Conservation (phyloP, 352 stramenopile genomes). For the Nothophytophthora sp. region DNA sequence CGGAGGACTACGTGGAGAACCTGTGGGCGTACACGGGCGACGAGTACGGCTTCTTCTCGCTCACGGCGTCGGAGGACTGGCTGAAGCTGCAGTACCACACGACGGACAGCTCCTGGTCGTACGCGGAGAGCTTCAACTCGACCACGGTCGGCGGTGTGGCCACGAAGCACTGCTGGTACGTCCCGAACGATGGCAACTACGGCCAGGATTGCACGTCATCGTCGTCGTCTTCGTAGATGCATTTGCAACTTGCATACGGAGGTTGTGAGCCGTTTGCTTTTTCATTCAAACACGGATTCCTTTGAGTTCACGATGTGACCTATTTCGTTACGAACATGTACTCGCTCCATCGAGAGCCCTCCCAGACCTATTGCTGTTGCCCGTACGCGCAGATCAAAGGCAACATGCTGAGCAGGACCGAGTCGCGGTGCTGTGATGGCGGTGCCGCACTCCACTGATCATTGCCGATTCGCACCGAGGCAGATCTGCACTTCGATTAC, state of each 20-base stretch:
- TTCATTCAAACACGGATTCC: too few species aligned
- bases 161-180: constrained; percentile 71
- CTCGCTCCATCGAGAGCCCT: too few species aligned
- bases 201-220: constrained; percentile 28
- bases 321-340: too few species aligned
- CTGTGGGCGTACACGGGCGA: constrained; percentile 57
- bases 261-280: too few species aligned
- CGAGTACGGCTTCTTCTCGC: constrained; percentile 70
- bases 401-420: too few species aligned
- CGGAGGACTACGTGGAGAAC: constrained; percentile 49
- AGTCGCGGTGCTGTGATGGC: too few species aligned
- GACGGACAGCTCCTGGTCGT: constrained; percentile 55
- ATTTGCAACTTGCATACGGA: neutral
- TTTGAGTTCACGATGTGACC: too few species aligned
- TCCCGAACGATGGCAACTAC: constrained; percentile 45
- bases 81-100: constrained; percentile 71
- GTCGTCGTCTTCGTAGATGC: constrained; percentile 16
- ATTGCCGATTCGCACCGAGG: too few species aligned
- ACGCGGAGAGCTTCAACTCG: constrained; percentile 44
- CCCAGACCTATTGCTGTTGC: too few species aligned
- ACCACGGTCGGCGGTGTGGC: constrained; percentile 46
- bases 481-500: too few species aligned
- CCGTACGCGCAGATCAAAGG: too few species aligned
- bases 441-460: too few species aligned
- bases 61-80: constrained; percentile 62